Conservation (phyloP, 2,329 filamentous ascomycete species). For the Phaeosphaeria sp. region DNA sequence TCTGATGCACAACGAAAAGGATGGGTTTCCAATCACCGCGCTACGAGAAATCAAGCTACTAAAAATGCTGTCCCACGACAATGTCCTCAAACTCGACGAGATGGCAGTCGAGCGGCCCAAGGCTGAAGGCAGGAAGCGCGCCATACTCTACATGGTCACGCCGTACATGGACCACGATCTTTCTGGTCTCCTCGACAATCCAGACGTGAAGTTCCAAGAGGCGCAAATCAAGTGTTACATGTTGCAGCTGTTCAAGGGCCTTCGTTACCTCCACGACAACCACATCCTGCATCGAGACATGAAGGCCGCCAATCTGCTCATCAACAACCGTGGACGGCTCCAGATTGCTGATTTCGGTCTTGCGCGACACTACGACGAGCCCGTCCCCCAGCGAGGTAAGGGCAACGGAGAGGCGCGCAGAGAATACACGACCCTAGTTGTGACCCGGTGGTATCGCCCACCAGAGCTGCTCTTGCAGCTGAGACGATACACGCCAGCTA, state of each 20-base stretch:
- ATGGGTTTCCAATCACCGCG: constrained; percentile 98
- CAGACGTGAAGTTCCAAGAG: constrained; percentile 83
- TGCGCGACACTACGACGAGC: constrained; percentile 89
- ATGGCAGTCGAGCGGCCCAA: constrained; percentile 88
- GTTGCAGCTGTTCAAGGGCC: constrained; percentile 86
- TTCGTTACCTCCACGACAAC: constrained; percentile 84
- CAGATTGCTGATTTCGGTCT: constrained; percentile 98
- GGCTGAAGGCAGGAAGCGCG: constrained; percentile 63
- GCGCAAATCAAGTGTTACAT: constrained; percentile 98
- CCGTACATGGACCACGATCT: constrained; percentile 99
- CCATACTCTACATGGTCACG: constrained; percentile 97
- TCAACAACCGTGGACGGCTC: constrained; percentile 90
- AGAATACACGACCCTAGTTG: constrained; percentile 96
- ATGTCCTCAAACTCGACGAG: constrained; percentile 86
- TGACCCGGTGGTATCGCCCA: constrained; percentile 95
- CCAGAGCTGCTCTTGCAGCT: constrained; percentile 90
- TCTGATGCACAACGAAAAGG: constrained; percentile 98
- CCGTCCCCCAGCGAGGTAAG: constrained; percentile 74
- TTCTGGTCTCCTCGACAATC: constrained; percentile 95
- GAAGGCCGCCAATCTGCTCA: constrained; percentile 97
- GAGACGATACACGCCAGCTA: constrained; percentile 92
- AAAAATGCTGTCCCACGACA: constrained; percentile 91
- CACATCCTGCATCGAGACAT: constrained; percentile 95
- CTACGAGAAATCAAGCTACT: constrained; percentile 96
- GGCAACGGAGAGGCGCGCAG: constrained; percentile 84